Base-by-base conservation (phyloP, 768 basidiomycete genomes). In the Cantharellus anzutake region DNA sequence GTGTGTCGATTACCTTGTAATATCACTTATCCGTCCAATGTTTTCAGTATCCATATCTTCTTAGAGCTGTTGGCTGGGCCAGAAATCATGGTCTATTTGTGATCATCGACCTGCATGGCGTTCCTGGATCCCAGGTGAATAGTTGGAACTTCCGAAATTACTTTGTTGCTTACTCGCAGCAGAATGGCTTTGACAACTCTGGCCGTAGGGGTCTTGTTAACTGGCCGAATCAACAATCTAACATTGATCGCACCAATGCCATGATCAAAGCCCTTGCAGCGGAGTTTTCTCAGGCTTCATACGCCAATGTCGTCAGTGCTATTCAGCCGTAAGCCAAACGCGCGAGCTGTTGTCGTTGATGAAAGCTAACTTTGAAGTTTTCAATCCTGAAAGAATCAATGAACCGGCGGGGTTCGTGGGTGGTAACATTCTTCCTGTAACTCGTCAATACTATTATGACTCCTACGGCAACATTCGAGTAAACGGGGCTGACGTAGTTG, bases 1-100 rank as follows among this genome's bases (percentile, higher is more conserved):
- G 44, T 48, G 11, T 29, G 29, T 11, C 44, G 66, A 20, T 52
- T 57, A 57, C 50, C 58, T 59, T 16, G 44, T 48, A 48, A 48
- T 48, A 11, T 48, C 44, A 48, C 11, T 11, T 11, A 11, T 48
- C 44, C 44, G 44, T 29, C 11, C 29, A 48, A 48, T 48, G 29
- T 48, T 11, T 29, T 29, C 35, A 55, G 52, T 55, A 11, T 37
- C 66, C 5, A 7, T 59, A 59, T 16, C 58, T 59, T 39, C 5
- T 5, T 5, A 57, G 1, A 5, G 74, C 78, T n/a, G 74, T 80
- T 56, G 71, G 72, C 34, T 55, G 52, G 78, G 1, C 76, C 84
- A 50, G 70, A 71, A 63, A 89, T 86, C 80, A 89, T 90, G 82
- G 82, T 4, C 68, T 96, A 52, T 91, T 91, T 66, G 71, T 93